Evolutionary conservation across 176 grass and related monocot genomes (phyloP).

Genomic region (Lolium rigidum): DNA sequence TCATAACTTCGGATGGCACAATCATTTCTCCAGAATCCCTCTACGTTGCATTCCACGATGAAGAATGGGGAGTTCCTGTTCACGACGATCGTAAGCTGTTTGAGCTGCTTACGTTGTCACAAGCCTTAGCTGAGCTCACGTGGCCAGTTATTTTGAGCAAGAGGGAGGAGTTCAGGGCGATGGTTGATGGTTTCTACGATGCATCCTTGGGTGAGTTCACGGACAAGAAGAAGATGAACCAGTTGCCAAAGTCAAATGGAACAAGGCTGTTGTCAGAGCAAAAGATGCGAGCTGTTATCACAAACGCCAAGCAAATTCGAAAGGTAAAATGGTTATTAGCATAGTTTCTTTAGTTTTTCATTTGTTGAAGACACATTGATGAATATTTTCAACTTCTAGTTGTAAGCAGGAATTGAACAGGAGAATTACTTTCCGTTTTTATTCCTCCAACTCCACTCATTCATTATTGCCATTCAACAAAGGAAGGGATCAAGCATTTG

Average conservation of each 20-base stretch:
- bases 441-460: background rate
- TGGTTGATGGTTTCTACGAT: slow-evolving; percentile 49
- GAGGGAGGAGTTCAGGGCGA: slow-evolving; percentile 59
- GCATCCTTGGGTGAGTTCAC: slow-evolving; percentile 43
- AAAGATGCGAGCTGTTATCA: slow-evolving; percentile 57
- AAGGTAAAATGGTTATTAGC: slow-evolving; percentile 16
- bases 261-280: slow-evolving; percentile 51
- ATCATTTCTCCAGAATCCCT: slow-evolving; percentile 44
- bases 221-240: slow-evolving; percentile 61
- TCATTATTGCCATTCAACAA: background rate
- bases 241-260: slow-evolving; percentile 39
- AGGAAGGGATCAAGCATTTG: background rate
- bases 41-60: slow-evolving; percentile 60
- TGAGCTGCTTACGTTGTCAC: slow-evolving; percentile 60
- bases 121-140: slow-evolving; percentile 57
- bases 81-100: slow-evolving; percentile 58
- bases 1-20: background rate
- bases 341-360: background rate
- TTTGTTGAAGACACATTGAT: background rate
- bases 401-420: background rate
- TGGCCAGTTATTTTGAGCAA: slow-evolving; percentile 63
- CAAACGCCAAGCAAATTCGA: slow-evolving; percentile 53
- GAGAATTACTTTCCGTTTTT: background rate
- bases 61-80: slow-evolving; percentile 64
- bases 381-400: background rate